These are phyloP conservation scores for Paramyrothecium roridum DNA, from an alignment of 2,329 filamentous ascomycete species.

Conservation along the genomic window DNA sequence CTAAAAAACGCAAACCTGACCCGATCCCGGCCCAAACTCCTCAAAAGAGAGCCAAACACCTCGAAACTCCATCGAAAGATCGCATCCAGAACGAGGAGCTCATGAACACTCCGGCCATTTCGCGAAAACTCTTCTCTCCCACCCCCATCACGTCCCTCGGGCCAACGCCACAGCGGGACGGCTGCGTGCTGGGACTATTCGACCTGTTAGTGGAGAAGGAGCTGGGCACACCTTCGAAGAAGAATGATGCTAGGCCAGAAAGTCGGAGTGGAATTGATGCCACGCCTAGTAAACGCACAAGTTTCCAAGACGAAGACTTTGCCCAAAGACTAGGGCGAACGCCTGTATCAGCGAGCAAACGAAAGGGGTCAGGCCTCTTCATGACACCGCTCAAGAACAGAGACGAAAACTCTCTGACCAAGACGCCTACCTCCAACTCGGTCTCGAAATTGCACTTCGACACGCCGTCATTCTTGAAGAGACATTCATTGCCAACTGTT, in stretches of 20 bases:
- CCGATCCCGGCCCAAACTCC: constrained; percentile 39
- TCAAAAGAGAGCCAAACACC: constrained; percentile 46
- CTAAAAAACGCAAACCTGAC: constrained; percentile 39
- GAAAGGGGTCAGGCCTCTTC: constrained; percentile 60
- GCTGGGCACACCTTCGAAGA: constrained; percentile 47
- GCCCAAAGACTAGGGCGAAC: constrained; percentile 39
- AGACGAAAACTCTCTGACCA: constrained; percentile 31
- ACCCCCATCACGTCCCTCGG: constrained; percentile 61
- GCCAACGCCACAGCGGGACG: constrained; percentile 78
- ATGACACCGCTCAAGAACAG: constrained; percentile 59
- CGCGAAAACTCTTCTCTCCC: constrained; percentile 59
- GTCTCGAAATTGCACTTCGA: constrained; percentile 57
- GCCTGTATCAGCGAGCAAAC: constrained; percentile 56
- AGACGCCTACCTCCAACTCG: constrained; percentile 40
- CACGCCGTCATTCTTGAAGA: constrained; percentile 69
- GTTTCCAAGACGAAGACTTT: constrained; percentile 22
- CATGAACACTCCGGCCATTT: constrained; percentile 53
- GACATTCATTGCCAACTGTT: constrained; percentile 44
- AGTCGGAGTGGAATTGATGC: constrained; percentile 19
- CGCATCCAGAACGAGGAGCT: constrained; percentile 36
- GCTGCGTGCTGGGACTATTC: constrained; percentile 73
- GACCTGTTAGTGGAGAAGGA: constrained; percentile 59
- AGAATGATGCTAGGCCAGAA: constrained; percentile 16
- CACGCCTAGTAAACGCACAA: constrained; percentile 45
- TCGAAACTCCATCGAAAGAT: constrained; percentile 44